A percentile compares a stretch with the other conserved stretches of the same genome.
Conservation (phyloP, 148 eudicot genomes). For the Chenopodium suecicum region DNA sequence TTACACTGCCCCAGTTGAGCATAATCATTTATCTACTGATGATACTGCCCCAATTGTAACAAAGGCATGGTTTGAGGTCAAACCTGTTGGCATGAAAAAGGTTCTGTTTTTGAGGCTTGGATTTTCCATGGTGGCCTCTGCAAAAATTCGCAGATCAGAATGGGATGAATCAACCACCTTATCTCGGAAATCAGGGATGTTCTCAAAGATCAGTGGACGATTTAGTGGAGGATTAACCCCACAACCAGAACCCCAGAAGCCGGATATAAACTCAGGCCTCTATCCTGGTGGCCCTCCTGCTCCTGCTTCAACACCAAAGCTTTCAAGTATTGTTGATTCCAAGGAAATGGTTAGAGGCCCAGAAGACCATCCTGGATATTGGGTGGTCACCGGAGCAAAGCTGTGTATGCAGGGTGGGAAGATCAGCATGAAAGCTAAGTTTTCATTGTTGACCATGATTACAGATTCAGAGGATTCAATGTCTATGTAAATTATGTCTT, state of each 20-base stretch:
- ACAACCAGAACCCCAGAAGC: conserved; percentile 47
- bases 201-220: conserved; percentile 80
- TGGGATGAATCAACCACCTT: conserved; percentile 75
- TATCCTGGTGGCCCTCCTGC: conserved; percentile 82
- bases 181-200: conserved; percentile 74
- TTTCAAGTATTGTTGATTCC: conserved; percentile 64
- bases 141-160: conserved; percentile 59
- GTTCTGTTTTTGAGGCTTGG: conserved; percentile 80
- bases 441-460: conserved; percentile 58
- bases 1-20: conserved; percentile 79
- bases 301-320: conserved; percentile 57
- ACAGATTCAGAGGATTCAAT: conserved; percentile 72
- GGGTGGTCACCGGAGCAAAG: conserved; percentile 92
- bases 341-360: conserved; percentile 85
- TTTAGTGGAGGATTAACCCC: conserved; percentile 52
- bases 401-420: conserved; percentile 66
- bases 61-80: conserved; percentile 91
- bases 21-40: conserved; percentile 42
- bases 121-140: conserved; percentile 66
- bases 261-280: conserved; percentile 79
- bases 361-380: conserved; percentile 85
- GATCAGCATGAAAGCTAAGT: conserved; percentile 69
- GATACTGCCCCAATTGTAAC: conserved; percentile 70
- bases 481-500: conserved; percentile 13
- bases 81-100: conserved; percentile 68